These are phyloP conservation scores for Nymphaea colorata DNA, from an alignment of 164 flowering plant species.

Conservation along the genomic window DNA sequence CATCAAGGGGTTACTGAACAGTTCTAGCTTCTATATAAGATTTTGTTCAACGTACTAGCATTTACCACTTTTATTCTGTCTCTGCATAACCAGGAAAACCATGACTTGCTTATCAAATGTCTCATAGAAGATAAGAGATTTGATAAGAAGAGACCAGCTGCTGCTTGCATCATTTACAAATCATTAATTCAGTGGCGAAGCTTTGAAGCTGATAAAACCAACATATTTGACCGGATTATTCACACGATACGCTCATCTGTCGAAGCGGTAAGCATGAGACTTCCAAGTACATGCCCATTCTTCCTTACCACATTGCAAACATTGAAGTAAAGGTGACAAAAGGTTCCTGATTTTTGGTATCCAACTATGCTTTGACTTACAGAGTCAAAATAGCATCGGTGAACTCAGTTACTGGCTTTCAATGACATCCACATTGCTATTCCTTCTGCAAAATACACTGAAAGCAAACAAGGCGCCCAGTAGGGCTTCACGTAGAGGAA, in stretches of 20 bases:
- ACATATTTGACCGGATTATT: slow-evolving; percentile 58
- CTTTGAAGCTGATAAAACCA: slow-evolving; percentile 74
- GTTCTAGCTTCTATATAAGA: neutral
- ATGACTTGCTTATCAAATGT: slow-evolving; percentile 60
- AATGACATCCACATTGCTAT: slow-evolving; percentile 62
- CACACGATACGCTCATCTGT: slow-evolving; percentile 48
- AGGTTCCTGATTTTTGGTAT: too few relatives aligned
- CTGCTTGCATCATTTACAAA: slow-evolving; percentile 56
- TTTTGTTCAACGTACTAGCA: neutral
- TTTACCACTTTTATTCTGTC: neutral
- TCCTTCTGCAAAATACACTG: slow-evolving; percentile 57
- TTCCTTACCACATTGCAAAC: neutral
- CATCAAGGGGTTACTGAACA: neutral
- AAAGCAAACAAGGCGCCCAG: slow-evolving; percentile 42
- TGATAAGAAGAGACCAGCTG: slow-evolving; percentile 44
- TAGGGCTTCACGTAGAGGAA: slow-evolving; percentile 25
- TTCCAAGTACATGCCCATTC: neutral
- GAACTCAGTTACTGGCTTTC: slow-evolving; percentile 74
- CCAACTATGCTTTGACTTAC: slow-evolving; percentile 3
- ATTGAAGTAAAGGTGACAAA: neutral
- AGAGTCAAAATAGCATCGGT: slow-evolving; percentile 36
- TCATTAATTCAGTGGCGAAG: slow-evolving; percentile 79
- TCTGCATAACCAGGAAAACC: slow-evolving; percentile 43
- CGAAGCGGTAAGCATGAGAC: slow-evolving; percentile 28
- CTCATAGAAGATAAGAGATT: slow-evolving; percentile 54